A percentile compares a stretch with the other conserved stretches of the same genome.
phyloP scores from a whole-genome alignment of 805 yeast species.

The Torulaspora microellipsoides region DNA sequence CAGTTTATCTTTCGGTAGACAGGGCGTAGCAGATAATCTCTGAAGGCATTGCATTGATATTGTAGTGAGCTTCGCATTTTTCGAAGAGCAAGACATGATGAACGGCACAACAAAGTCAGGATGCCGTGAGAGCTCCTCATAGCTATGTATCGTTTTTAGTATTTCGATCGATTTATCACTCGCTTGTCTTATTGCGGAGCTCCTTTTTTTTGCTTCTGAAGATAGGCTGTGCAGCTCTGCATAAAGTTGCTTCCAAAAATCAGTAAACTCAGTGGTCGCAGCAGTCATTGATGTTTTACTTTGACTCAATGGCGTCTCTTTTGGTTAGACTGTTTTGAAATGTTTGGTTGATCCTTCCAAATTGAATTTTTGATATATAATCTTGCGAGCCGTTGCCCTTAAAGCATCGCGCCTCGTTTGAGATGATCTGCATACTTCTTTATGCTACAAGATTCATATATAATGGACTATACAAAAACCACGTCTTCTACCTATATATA shows the following conservation, averaged over 20 bases:
- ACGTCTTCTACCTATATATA: too few relatives aligned
- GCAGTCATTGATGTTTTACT: conserved; percentile 11
- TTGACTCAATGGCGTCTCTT: too few relatives aligned
- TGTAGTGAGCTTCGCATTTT: conserved; percentile 68
- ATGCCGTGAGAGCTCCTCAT: conserved; percentile 38
- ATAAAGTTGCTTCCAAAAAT: conserved; percentile 35
- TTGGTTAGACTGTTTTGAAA: too few relatives aligned
- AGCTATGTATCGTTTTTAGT: conserved; percentile 36
- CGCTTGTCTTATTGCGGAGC: conserved; percentile 60
- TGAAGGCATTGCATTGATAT: conserved; percentile 70
- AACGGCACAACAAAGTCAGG: conserved; percentile 64
- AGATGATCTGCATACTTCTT: too few relatives aligned
- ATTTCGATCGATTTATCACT: conserved; percentile 49
- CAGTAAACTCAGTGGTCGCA: conserved; percentile 16
- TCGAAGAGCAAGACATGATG: conserved; percentile 63
- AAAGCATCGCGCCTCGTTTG: too few relatives aligned
- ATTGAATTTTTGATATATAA: too few relatives aligned
- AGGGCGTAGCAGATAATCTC: conserved; percentile 48
- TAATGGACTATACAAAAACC: too few relatives aligned
- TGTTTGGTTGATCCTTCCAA: too few relatives aligned
- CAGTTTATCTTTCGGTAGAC: conserved; percentile 51
- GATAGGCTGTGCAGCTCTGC: conserved; percentile 57
- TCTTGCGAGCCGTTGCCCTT: too few relatives aligned
- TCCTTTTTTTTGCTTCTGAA: conserved; percentile 67
- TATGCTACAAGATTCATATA: too few relatives aligned